phyloP scores from a whole-genome alignment of 345 rosid species.

The Eucalyptus dawsonii region DNA sequence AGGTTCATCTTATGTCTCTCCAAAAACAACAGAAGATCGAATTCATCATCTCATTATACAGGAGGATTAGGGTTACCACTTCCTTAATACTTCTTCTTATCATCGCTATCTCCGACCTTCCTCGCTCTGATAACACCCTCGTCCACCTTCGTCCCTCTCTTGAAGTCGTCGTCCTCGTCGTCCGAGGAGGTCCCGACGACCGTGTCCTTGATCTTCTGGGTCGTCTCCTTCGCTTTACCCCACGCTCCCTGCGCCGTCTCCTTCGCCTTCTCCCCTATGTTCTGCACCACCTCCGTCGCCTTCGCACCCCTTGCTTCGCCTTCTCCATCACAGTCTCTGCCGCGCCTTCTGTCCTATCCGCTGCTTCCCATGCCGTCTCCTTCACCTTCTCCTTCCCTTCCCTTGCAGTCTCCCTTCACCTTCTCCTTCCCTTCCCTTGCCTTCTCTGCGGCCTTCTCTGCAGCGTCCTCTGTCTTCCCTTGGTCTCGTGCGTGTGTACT shows the following conservation, averaged over 20 bases:
- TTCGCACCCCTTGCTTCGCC: background rate
- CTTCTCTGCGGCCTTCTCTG: constrained; percentile 1
- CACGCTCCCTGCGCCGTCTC: background rate
- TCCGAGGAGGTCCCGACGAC: background rate
- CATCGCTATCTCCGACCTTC: background rate
- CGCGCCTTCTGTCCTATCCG: background rate
- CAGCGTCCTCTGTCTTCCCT: constrained; percentile 2
- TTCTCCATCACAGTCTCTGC: background rate
- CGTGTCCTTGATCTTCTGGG: constrained; percentile 9
- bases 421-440: background rate
- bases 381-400: background rate
- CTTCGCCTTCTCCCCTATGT: constrained; percentile 11
- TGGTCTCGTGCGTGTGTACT: background rate
- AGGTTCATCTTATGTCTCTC: background rate
- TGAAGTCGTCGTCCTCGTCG: background rate
- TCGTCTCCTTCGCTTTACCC: background rate
- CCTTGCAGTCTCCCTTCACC: background rate
- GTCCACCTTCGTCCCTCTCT: background rate
- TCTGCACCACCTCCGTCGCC: background rate
- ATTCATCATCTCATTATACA: background rate
- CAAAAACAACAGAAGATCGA: background rate
- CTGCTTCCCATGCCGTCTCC: background rate
- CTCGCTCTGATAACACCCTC: background rate
- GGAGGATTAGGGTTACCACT: background rate
- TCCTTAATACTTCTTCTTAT: background rate